Percentiles rank a stretch among this genome's conserved stretches.
These are phyloP conservation scores for Filobasidium wieringae DNA, from an alignment of 768 basidiomycete genomes.

Conservation along the genomic window DNA sequence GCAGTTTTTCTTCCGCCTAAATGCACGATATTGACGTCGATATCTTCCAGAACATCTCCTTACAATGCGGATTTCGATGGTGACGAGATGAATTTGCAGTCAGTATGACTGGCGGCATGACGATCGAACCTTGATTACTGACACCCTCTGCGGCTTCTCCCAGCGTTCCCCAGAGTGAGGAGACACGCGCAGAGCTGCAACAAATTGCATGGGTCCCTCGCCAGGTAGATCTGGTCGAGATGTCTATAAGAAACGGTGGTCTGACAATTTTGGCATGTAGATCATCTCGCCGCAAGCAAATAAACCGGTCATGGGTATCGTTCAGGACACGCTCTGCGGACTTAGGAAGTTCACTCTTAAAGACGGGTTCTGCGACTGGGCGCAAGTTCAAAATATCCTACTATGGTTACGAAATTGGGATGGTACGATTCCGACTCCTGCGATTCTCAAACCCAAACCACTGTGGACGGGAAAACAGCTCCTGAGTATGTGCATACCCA, in stretches of 20 bases:
- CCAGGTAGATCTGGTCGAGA: constrained; percentile 48
- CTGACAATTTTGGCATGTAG: constrained; percentile 42
- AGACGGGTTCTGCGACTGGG: constrained; percentile 91
- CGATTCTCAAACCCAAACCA: constrained; percentile 91
- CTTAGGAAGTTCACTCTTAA: constrained; percentile 94
- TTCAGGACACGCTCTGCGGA: constrained; percentile 96
- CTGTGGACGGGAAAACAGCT: constrained; percentile 98
- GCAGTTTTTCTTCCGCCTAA: constrained; percentile 36
- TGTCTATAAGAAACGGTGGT: too few relatives aligned
- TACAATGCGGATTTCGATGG: constrained; percentile 99
- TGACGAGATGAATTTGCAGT: constrained; percentile 99
- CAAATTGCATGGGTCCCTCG: constrained; percentile 98
- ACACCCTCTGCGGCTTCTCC: not conserved
- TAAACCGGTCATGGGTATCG: constrained; percentile 99
- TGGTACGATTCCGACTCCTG: constrained; percentile 77
- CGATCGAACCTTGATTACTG: not conserved
- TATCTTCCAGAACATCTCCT: constrained; percentile 62
- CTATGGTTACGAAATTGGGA: constrained; percentile 99
- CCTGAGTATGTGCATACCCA: constrained; percentile 78
- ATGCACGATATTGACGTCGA: constrained; percentile 6
- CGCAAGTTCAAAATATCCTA: constrained; percentile 88
- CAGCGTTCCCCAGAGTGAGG: constrained; percentile 96
- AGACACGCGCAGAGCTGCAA: constrained; percentile 92
- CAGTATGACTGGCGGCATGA: constrained; percentile 39
- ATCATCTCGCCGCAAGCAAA: constrained; percentile 99